Evolutionary conservation across 768 basidiomycete genomes (phyloP).

Genomic region (Russula virescens): DNA sequence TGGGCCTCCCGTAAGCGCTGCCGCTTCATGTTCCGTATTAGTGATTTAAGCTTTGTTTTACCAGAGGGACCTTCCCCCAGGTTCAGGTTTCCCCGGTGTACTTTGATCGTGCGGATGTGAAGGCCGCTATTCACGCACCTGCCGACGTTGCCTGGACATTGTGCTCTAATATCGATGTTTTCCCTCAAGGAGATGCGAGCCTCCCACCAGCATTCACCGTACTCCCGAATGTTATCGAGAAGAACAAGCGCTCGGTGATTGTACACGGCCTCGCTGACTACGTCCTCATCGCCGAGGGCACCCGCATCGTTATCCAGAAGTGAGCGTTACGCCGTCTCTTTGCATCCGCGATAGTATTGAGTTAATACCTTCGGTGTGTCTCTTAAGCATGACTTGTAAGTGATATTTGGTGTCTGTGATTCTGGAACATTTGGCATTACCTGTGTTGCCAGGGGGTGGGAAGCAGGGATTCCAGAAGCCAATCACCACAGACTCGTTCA

Average conservation of each 20-base stretch:
- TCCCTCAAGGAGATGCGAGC: conserved; percentile 56
- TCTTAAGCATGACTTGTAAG: conserved; percentile 20
- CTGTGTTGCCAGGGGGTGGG: conserved; percentile 45
- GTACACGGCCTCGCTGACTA: conserved; percentile 71
- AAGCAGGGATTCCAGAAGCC: conserved; percentile 70
- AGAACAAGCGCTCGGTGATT: conserved; percentile 61
- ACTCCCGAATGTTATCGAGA: conserved; percentile 70
- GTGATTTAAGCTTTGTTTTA: neutral
- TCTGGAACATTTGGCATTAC: neutral
- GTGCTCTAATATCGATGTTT: conserved; percentile 56
- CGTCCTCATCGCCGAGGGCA: conserved; percentile 64
- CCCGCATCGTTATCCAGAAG: conserved; percentile 36
- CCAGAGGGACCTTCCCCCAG: conserved; percentile 46
- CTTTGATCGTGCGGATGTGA: conserved; percentile 65
- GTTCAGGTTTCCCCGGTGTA: conserved; percentile 55
- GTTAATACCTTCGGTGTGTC: neutral
- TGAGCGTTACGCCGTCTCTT: conserved; percentile 23
- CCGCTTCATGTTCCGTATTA: neutral
- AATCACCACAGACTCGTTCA: conserved; percentile 57
- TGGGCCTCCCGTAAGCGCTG: conserved; percentile 64
- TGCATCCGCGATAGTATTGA: neutral
- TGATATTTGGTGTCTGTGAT: neutral
- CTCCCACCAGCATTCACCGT: conserved; percentile 58
- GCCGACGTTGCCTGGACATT: conserved; percentile 52
- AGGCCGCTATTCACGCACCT: conserved; percentile 67